These are phyloP conservation scores for Lentinula edodes DNA, from an alignment of 768 basidiomycete species.

Conservation along the genomic window DNA sequence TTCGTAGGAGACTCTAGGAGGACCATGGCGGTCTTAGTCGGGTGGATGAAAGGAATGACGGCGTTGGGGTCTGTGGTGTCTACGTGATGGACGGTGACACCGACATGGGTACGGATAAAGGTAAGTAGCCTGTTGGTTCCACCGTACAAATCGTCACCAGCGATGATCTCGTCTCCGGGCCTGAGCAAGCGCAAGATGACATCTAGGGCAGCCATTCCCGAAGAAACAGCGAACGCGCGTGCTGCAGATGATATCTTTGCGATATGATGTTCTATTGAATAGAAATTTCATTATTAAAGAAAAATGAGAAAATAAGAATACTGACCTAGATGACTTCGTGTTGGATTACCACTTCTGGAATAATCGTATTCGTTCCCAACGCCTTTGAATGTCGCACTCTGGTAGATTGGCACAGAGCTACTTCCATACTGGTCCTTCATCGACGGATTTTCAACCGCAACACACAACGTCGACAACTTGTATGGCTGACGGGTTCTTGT, in stretches of 20 bases:
- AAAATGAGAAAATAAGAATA: conserved; percentile 8
- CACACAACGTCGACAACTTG: conserved; percentile 86
- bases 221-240: conserved; percentile 89
- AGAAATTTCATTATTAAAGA: neutral
- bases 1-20: conserved; percentile 97
- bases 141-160: conserved; percentile 96
- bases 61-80: conserved; percentile 78
- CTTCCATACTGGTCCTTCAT: conserved; percentile 96
- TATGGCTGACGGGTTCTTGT: conserved; percentile 64
- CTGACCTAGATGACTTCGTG: conserved; percentile 87
- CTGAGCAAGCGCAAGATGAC: conserved; percentile 91
- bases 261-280: conserved; percentile 82
- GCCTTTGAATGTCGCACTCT: conserved; percentile 97
- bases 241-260: conserved; percentile 93
- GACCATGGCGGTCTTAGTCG: conserved; percentile 87
- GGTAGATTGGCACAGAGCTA: conserved; percentile 95
- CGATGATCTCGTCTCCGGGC: conserved; percentile 92
- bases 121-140: conserved; percentile 93
- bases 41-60: conserved; percentile 57
- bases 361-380: conserved; percentile 89
- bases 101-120: conserved; percentile 83
- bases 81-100: conserved; percentile 87
- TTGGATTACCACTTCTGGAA: conserved; percentile 93
- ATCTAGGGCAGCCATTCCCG: conserved; percentile 98
- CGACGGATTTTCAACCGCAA: conserved; percentile 85